Evolutionary conservation across 164 flowering plant genomes (phyloP).

Genomic region (Stephania japonica): DNA sequence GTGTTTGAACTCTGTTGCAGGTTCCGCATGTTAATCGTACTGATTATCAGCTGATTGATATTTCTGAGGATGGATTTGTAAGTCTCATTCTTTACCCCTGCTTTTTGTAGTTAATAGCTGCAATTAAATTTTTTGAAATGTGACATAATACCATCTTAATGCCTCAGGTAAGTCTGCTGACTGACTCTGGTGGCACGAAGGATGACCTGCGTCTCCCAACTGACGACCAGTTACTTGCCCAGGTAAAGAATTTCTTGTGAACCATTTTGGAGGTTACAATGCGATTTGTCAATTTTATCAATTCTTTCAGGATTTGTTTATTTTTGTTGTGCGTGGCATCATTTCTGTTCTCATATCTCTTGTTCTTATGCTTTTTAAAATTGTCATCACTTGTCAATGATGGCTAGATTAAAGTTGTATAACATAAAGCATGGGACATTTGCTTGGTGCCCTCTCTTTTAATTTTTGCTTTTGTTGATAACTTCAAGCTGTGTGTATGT

Average conservation of each 20-base stretch:
- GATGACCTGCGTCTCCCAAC: slow-evolving; percentile 24
- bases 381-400: no score
- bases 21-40: slow-evolving; percentile 41
- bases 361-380: no score
- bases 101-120: neutral
- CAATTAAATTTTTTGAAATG: neutral
- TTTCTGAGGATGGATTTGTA: slow-evolving; percentile 33
- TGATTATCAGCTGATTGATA: slow-evolving; percentile 40
- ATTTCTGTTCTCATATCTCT: no score
- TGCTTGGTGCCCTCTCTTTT: no score
- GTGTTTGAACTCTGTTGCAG: slow-evolving; percentile 11
- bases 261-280: neutral
- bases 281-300: neutral
- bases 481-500: no score
- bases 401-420: no score
- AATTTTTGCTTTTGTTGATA: no score
- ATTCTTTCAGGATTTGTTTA: neutral
- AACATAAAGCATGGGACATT: no score
- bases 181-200: slow-evolving; percentile 21
- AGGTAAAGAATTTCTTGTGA: slow-evolving; percentile 8
- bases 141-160: neutral
- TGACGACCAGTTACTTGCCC: slow-evolving; percentile 17
- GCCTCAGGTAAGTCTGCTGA: slow-evolving; percentile 22
- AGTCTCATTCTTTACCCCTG: neutral
- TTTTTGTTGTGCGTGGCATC: no score